Base-by-base conservation (phyloP, 164 flowering plant genomes). In the Vitis vinifera region DNA sequence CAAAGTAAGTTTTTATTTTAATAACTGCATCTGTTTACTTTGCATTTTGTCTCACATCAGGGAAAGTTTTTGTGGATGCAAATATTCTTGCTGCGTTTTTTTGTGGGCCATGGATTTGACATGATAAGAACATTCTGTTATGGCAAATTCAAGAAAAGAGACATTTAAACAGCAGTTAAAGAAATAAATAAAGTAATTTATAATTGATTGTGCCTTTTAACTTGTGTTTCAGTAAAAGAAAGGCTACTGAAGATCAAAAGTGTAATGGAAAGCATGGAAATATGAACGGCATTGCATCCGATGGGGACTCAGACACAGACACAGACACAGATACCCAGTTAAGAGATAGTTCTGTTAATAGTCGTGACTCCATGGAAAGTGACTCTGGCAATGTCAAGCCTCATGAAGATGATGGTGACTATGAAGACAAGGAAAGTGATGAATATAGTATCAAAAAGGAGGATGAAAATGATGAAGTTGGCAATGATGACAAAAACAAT, bases 1-100 rank as follows among this genome's bases (percentile, higher is more conserved):
- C 74, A 9, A 77, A 72, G 85, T 85, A 77, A 80, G 82, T 67
- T 66, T 17, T 50, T 12, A 51, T 59, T 71, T 55, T 37, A 37
- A 37, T 1, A 37, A 37, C 7, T 37, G 7, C 44, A 37, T 37
- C 44, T 37, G 27, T 37, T 37, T 37, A 37, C 44, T 37, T 37
- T 37, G 44, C 44, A 37, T 37, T 37, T 37, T 37, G 7, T 3
- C 44, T 37, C 7, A 37, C 44, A 37, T 37, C 44, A 37, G 44
- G 44, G 44, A 0, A 37, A 37, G 44, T 37, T 37, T 6, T 37
- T 3, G 44, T 3, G 44, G 4, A 37, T 37, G 44, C 7, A 37
- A 37, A 37, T 37, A 37, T 37, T 37, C 44, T 37, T 37, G 27
- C 27, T 23, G 27, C 0, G 2, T 23, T 23, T 23, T 23, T 23